These are phyloP conservation scores for Hypoxylon trugodes DNA, from an alignment of 495 filamentous ascomycete genomes.

Conservation along the genomic window DNA sequence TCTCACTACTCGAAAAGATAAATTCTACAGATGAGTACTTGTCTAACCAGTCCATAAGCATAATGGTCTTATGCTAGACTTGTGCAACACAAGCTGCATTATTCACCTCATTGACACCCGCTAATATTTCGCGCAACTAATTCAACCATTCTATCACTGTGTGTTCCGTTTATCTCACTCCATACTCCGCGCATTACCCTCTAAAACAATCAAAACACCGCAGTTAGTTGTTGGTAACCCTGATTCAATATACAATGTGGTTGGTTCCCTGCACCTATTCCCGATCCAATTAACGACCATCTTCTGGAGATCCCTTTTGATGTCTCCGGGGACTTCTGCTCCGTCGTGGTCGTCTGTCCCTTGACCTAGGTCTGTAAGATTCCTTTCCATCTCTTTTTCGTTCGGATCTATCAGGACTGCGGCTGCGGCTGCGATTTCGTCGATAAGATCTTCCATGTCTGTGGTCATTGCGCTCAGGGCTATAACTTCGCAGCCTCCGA, in stretches of 20 bases:
- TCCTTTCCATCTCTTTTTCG: slow-evolving; percentile 32
- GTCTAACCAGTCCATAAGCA: too few relatives aligned
- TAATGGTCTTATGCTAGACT: too few relatives aligned
- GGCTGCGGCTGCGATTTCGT: slow-evolving; percentile 25
- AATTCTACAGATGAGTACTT: too few relatives aligned
- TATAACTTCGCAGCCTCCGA: slow-evolving; percentile 29
- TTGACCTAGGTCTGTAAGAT: slow-evolving; percentile 28
- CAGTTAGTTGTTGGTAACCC: not conserved
- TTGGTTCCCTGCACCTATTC: not conserved
- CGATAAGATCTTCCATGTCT: slow-evolving; percentile 15
- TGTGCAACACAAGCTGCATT: too few relatives aligned
- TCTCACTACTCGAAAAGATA: too few relatives aligned
- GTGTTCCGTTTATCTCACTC: too few relatives aligned
- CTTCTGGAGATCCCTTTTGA: slow-evolving; percentile 18
- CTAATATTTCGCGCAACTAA: too few relatives aligned
- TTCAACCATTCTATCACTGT: too few relatives aligned
- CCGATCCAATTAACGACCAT: slow-evolving; percentile 4
- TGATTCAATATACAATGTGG: not conserved
- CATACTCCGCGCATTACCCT: too few relatives aligned
- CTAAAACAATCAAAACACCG: too few relatives aligned
- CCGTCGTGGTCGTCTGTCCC: slow-evolving; percentile 36
- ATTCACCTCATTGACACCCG: too few relatives aligned
- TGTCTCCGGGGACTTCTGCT: slow-evolving; percentile 33
- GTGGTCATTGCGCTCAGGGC: slow-evolving; percentile 21
- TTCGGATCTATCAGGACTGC: slow-evolving; percentile 33